These are phyloP conservation scores for Magnaporthiopsis rhizophila DNA, from an alignment of 2,329 filamentous ascomycete genomes.

Conservation along the genomic window DNA sequence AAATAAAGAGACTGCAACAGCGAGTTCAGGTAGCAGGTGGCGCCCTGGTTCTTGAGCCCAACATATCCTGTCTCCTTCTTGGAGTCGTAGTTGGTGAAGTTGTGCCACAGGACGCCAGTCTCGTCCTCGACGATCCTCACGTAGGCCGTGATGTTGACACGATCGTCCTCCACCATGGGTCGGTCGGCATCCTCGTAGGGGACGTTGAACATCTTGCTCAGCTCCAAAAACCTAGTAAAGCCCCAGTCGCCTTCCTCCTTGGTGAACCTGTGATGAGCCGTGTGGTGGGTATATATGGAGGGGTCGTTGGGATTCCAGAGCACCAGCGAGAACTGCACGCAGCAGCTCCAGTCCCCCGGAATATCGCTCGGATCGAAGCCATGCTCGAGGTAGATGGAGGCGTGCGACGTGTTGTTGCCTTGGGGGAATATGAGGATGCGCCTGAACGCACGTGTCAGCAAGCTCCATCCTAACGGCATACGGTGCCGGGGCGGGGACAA, in stretches of 20 bases:
- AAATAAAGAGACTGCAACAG: constrained; percentile 79
- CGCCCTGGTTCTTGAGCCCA: constrained; percentile 92
- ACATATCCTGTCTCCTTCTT: constrained; percentile 98
- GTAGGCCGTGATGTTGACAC: constrained; percentile 74
- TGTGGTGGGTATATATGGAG: constrained; percentile 71
- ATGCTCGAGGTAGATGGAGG: constrained; percentile 94
- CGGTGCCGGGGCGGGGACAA: background rate
- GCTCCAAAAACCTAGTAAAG: constrained; percentile 91
- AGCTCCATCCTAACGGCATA: constrained; percentile 5
- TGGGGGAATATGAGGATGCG: constrained; percentile 91
- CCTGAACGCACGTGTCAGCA: constrained; percentile 39
- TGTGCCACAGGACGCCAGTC: constrained; percentile 84
- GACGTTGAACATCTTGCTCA: constrained; percentile 73
- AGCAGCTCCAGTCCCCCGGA: constrained; percentile 92
- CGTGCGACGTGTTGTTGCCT: constrained; percentile 89
- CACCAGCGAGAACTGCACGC: constrained; percentile 89
- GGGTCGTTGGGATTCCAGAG: constrained; percentile 93
- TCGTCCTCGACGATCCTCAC: constrained; percentile 78
- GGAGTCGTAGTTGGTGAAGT: constrained; percentile 93
- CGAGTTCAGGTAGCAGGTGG: constrained; percentile 83
- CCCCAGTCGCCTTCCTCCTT: constrained; percentile 97
- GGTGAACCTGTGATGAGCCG: constrained; percentile 91
- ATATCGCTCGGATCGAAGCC: constrained; percentile 69
- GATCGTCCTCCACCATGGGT: constrained; percentile 70
- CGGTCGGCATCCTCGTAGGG: constrained; percentile 63